phyloP scores from a whole-genome alignment of 2,329 filamentous ascomycete genomes.

The Cladophialophora chaetospira region DNA sequence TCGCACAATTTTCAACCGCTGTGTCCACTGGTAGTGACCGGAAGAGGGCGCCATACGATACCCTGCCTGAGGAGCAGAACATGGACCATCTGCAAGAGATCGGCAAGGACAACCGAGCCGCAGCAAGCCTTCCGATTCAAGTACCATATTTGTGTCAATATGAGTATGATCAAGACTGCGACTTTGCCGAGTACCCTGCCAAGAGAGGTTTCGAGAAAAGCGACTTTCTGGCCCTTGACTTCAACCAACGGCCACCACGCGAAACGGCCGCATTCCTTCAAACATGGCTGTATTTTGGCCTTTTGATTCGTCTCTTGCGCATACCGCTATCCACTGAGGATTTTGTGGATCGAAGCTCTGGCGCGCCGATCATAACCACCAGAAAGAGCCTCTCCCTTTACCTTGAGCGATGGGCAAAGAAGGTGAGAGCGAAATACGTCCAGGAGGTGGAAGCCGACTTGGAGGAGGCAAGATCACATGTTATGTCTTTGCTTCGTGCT shows the following conservation, averaged over 20 bases:
- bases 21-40: too few species aligned
- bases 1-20: too few species aligned
- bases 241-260: not conserved
- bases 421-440: not conserved
- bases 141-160: not conserved
- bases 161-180: not conserved
- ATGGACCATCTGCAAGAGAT: not conserved
- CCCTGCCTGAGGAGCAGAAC: too few species aligned
- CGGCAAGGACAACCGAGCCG: not conserved
- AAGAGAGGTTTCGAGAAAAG: slow-evolving; percentile 11
- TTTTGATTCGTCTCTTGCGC: slow-evolving; percentile 17
- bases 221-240: slow-evolving; percentile 7
- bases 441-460: slow-evolving; percentile 8
- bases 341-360: not conserved
- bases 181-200: slow-evolving; percentile 4
- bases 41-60: too few species aligned
- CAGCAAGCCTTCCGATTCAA: not conserved
- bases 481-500: not conserved
- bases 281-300: slow-evolving; percentile 34
- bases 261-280: slow-evolving; percentile 32
- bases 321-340: not conserved
- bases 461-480: slow-evolving; percentile 7
- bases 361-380: not conserved
- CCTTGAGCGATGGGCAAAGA: slow-evolving; percentile 3
- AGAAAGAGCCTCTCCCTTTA: not conserved